A percentile compares a stretch with the other conserved stretches of the same genome.
Evolutionary conservation across 2,329 filamentous ascomycete genomes (phyloP).

Genomic region (Exophiala calicioides): DNA sequence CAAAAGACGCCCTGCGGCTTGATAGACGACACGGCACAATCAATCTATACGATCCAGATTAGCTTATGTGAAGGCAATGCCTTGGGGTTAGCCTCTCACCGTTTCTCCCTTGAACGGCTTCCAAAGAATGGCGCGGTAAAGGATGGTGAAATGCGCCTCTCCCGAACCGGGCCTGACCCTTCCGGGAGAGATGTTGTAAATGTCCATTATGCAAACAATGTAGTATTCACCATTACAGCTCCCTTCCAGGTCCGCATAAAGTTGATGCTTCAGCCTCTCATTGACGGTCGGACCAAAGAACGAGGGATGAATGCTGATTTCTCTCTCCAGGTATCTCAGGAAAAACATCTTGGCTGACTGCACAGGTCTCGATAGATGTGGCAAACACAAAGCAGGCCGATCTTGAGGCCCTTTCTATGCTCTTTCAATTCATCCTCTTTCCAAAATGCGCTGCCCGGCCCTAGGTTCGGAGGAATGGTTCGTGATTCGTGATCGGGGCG

Average conservation of each 20-base stretch:
- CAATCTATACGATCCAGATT: slow-evolving; percentile 63
- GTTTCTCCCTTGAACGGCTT: slow-evolving; percentile 97
- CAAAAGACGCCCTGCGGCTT: slow-evolving; percentile 82
- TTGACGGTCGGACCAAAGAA: slow-evolving; percentile 96
- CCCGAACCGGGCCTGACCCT: slow-evolving; percentile 89
- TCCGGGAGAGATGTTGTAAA: slow-evolving; percentile 90
- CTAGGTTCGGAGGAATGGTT: no score
- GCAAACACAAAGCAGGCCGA: no score
- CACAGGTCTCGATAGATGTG: no score
- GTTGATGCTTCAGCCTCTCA: slow-evolving; percentile 83
- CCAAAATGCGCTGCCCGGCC: background rate
- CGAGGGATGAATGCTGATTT: slow-evolving; percentile 91
- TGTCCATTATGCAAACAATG: slow-evolving; percentile 97
- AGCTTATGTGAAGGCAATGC: background rate
- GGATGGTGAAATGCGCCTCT: slow-evolving; percentile 89
- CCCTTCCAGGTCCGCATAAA: slow-evolving; percentile 91
- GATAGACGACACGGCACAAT: slow-evolving; percentile 88
- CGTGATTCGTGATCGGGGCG: background rate
- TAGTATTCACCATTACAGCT: slow-evolving; percentile 95
- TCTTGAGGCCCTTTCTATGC: background rate
- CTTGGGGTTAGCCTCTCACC: no score
- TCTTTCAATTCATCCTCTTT: slow-evolving; percentile 8
- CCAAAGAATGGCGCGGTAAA: slow-evolving; percentile 96
- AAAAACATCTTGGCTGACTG: slow-evolving; percentile 89
- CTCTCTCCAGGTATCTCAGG: slow-evolving; percentile 92